These are phyloP conservation scores for Globisporangium recalcitrans DNA, from an alignment of 352 stramenopile genomes.

Conservation along the genomic window DNA sequence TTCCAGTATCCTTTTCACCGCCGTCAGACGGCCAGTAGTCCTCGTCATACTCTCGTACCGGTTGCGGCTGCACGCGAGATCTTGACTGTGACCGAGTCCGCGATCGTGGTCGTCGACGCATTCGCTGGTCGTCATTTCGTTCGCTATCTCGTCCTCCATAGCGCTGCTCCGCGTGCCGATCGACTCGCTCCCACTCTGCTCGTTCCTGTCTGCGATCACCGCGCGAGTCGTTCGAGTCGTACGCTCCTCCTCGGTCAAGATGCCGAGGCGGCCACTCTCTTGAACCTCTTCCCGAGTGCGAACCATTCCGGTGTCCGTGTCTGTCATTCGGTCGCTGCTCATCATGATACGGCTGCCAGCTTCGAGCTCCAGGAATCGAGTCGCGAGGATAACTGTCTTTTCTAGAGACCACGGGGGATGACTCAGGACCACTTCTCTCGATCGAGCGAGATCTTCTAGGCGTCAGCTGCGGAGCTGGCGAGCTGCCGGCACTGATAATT, in stretches of 20 bases:
- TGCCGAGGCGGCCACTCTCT: slow-evolving; percentile 10
- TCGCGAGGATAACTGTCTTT: slow-evolving; percentile 5
- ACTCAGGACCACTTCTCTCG: slow-evolving; percentile 19
- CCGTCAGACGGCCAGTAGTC: slow-evolving; percentile 3
- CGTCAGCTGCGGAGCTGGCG: slow-evolving; percentile 8
- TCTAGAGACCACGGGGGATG: slow-evolving; percentile 6
- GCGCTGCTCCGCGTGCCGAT: neutral
- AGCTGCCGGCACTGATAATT: slow-evolving; percentile 23
- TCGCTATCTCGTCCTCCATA: neutral
- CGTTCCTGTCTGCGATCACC: neutral
- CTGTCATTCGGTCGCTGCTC: neutral
- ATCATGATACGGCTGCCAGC: slow-evolving; percentile 13
- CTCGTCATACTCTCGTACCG: slow-evolving; percentile 3
- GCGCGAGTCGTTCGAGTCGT: neutral
- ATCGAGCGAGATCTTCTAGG: slow-evolving; percentile 31
- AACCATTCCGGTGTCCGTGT: neutral
- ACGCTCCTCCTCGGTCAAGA: neutral
- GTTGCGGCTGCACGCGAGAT: slow-evolving; percentile 1
- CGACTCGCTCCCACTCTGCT: neutral
- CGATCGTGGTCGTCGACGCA: neutral
- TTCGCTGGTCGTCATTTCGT: neutral
- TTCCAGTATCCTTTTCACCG: neutral
- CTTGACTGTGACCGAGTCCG: slow-evolving; percentile 8
- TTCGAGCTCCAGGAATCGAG: neutral
- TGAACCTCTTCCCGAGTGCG: neutral